These are phyloP conservation scores for Fistulifera solaris DNA, from an alignment of 108 stramenopile genomes.

Conservation along the genomic window DNA sequence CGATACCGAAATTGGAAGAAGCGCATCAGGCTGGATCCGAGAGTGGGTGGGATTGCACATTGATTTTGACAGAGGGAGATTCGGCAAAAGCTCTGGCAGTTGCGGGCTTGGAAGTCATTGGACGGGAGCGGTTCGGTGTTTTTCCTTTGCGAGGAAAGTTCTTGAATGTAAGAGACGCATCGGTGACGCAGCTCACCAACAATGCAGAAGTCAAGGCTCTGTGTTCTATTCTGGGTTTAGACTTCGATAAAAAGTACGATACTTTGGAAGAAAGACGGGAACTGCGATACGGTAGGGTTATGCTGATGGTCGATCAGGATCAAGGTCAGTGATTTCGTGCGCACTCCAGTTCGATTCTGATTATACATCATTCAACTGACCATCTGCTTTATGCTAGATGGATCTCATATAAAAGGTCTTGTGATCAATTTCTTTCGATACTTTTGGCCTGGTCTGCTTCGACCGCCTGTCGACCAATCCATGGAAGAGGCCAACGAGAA, in stretches of 20 bases:
- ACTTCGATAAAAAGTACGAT: slow-evolving; percentile 76
- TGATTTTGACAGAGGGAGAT: slow-evolving; percentile 99
- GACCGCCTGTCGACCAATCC: slow-evolving; percentile 41
- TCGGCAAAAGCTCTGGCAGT: slow-evolving; percentile 97
- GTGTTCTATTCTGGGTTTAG: slow-evolving; percentile 74
- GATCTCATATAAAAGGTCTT: slow-evolving; percentile 90
- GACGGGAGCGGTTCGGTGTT: slow-evolving; percentile 91
- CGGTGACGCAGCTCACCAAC: slow-evolving; percentile 72
- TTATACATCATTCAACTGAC: background rate
- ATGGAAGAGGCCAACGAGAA: slow-evolving; percentile 8
- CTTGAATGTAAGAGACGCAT: slow-evolving; percentile 93
- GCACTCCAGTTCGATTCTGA: background rate
- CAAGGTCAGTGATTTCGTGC: slow-evolving; percentile 6
- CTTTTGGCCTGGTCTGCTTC: slow-evolving; percentile 85
- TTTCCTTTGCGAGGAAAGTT: slow-evolving; percentile 98
- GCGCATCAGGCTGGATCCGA: slow-evolving; percentile 83
- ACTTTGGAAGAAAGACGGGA: slow-evolving; percentile 44
- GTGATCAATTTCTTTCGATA: slow-evolving; percentile 87
- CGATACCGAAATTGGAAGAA: slow-evolving; percentile 90
- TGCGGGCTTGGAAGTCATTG: slow-evolving; percentile 92
- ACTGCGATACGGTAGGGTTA: slow-evolving; percentile 85
- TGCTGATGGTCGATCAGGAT: slow-evolving; percentile 95
- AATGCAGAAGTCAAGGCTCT: slow-evolving; percentile 92
- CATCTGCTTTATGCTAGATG: slow-evolving; percentile 24
- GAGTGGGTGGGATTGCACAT: slow-evolving; percentile 57